Base-by-base conservation (phyloP, 1,284 basidiomycete species). In the Ceratobasidium sp. region DNA sequence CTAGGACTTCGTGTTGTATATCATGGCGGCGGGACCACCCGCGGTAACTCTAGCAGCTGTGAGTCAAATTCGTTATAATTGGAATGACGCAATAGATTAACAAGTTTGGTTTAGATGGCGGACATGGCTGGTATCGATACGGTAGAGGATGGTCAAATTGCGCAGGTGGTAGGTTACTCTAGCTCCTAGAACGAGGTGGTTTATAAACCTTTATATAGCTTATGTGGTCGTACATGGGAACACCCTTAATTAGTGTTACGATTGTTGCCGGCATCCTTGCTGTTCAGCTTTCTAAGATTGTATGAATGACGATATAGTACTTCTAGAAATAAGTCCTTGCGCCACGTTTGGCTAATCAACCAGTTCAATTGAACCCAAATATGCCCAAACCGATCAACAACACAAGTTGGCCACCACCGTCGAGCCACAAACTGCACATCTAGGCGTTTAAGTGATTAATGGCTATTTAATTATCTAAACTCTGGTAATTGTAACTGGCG, bases 391-490 rank as follows among this genome's bases (percentile, higher is more conserved):
- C 27, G 1, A 36, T 14, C 50, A 31, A 50, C 31, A 54, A 51
- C 64, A 1, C 64, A 5, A 54, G 27, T 27, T 54, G 51, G 48
- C 64, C 48, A 66, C 64, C 51, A 66, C 64, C 64, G 29, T 44
- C 15, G 50, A 66, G 62, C 62, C 62, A 63, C 62, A 22, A 50
- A 36, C n/a, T n/a, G 31, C 45, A 15, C 48, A 17, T 31, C 62
- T 50, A 19, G 24, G 48, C 44, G 22, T 27, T 50, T 45, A 14
- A 63, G 4, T 50, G 36, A 62, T 14, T 47, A 62, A 45, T 47
- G 22, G 31, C 45, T 50, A 63, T 24, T 41, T 41, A 41, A 41
- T 41, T 41, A 5, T 41, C 36, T 41, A 4, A 41, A 5, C 4
- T 41, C 36, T 41, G 36, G 11, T 41, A 41, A 5, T 41, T 41